Evolutionary conservation across 169 alveolate species (phyloP), one percentile per base, ranked within the genome.

Genomic region (Eimeria brunetti): DNA sequence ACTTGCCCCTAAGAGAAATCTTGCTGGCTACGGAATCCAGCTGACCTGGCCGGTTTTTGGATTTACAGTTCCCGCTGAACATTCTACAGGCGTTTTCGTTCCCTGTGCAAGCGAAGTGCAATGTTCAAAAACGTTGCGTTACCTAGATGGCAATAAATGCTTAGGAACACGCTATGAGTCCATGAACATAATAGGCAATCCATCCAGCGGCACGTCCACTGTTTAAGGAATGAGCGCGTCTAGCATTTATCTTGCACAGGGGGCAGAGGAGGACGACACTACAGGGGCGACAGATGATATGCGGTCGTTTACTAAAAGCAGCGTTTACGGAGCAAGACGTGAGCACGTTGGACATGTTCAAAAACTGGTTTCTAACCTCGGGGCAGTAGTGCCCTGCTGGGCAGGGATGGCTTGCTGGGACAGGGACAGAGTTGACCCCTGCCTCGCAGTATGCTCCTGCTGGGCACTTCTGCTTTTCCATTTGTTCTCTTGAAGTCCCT

Each of bases 31-130:
- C 20, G 80, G 92, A 41, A 41, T 41, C 30, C 16, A 44, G 56
- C 81, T 60, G 80, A 85, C 92, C 92, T 85, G 92, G 92, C 92
- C 92, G 24, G 81, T 4, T n/a, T 85, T 85, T 11, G 92, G 92
- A n/a, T 85, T 85, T 33, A 85, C 80, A 20, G 81, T 85, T 58
- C 92, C 92, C 24, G 60, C 62, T 22, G 6, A 44, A 41, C 92
- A 85, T 44, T 27, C 18, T 18, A 85, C 38, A 2, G 92, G 67
- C 9, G 14, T 60, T 14, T 27, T 18, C 27, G 60, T 30, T 36
- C 92, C 92, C 92, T 85, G 81, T 33, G 75, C 27, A 81, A 20
- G 56, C 14, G 53, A 44, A 53, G 51, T 46, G 44, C 44, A 56
- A 9, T 0, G 89, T n/a, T n/a, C 60, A 22, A 27, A 41, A 60